Percentiles rank a stretch among this genome's conserved stretches.
Evolutionary conservation across 495 filamentous ascomycete species (phyloP).

Genomic region (Jackrogersella multiformis): DNA sequence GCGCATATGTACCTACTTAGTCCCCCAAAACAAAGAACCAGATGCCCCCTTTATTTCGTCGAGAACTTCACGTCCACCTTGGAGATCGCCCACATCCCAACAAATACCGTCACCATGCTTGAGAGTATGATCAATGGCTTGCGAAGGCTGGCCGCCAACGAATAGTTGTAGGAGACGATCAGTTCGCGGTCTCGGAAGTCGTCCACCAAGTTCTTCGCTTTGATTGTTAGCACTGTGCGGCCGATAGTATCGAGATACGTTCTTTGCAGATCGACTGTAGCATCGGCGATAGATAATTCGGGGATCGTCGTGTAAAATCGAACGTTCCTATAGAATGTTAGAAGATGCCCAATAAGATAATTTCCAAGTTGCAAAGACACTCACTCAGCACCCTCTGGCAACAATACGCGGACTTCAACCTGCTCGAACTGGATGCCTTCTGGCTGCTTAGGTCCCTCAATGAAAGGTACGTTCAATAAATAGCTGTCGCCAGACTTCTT

Average conservation of each 20-base stretch:
- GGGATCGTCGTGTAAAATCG: slow-evolving; percentile 71
- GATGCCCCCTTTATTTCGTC: slow-evolving; percentile 42
- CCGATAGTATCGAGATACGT: slow-evolving; percentile 96
- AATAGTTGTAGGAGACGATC: slow-evolving; percentile 88
- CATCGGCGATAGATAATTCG: slow-evolving; percentile 64
- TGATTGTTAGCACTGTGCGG: slow-evolving; percentile 82
- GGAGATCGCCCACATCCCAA: slow-evolving; percentile 77
- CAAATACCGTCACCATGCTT: slow-evolving; percentile 79
- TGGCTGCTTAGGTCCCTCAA: slow-evolving; percentile 85
- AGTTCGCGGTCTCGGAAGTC: slow-evolving; percentile 83
- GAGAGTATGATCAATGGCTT: slow-evolving; percentile 87
- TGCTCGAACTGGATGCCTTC: slow-evolving; percentile 89
- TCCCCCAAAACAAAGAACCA: slow-evolving; percentile 29
- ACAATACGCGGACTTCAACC: slow-evolving; percentile 79
- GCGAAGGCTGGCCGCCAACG: slow-evolving; percentile 75
- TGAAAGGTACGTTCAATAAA: slow-evolving; percentile 93
- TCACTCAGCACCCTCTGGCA: slow-evolving; percentile 92
- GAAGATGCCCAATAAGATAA: slow-evolving; percentile 13
- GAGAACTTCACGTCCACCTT: slow-evolving; percentile 70
- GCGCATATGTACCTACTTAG: slow-evolving; percentile 31
- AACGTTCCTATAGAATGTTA: slow-evolving; percentile 67
- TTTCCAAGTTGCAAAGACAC: slow-evolving; percentile 48
- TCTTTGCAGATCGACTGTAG: slow-evolving; percentile 60
- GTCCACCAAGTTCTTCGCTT: slow-evolving; percentile 85
- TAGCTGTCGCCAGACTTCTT: slow-evolving; percentile 70